Evolutionary conservation across 176 grass and related monocot genomes (phyloP), one percentile per base, ranked within the genome.

Genomic region (Triticum monococcum): DNA sequence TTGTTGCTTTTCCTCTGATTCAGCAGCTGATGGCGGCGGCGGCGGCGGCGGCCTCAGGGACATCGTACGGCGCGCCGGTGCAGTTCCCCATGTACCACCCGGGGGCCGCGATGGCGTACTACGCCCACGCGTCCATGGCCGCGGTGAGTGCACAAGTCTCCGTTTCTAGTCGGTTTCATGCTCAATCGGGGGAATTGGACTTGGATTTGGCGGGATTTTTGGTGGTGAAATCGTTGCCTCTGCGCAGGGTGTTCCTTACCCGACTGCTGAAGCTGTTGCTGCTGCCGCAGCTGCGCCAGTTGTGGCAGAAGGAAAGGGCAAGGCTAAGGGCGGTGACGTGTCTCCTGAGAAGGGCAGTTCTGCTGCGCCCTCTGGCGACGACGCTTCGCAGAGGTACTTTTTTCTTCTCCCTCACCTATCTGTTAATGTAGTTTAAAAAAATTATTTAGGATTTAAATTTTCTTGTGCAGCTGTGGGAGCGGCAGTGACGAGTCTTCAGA

Each of bases 41-140:
- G 68, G 90, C 93, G 32, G 90, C 86, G 13, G 67, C 64, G 12
- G 56, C 86, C 2, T 72, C 88, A 77, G 83, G 88, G 69, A 77
- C 93, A n/a, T 80, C 88, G 31, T 98, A 91, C 80, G 93, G 91
- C 59, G 74, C 93, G 67, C 93, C 93, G 68, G 89, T 98, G 79
- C 84, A 92, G 18, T 91, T 94, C 84, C 82, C 96, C 37, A 65
- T 92, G 52, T 93, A 95, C 66, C 88, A 90, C 76, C 88, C 88
- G 12, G 93, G 90, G 45, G 90, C 90, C n/a, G 79, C 92, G 8
- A 86, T 90, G 78, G 89, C 93, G 14, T 92, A 95, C 50, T 98
- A 98, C 88, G 80, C 96, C 77, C 96, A 96, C 86, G 91, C 91
- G 20, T 81, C 93, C 69, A 91, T 98, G 90, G 92, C 88, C 35